Base-by-base conservation (phyloP, 768 basidiomycete species). In the Hypholoma sublateritium region DNA sequence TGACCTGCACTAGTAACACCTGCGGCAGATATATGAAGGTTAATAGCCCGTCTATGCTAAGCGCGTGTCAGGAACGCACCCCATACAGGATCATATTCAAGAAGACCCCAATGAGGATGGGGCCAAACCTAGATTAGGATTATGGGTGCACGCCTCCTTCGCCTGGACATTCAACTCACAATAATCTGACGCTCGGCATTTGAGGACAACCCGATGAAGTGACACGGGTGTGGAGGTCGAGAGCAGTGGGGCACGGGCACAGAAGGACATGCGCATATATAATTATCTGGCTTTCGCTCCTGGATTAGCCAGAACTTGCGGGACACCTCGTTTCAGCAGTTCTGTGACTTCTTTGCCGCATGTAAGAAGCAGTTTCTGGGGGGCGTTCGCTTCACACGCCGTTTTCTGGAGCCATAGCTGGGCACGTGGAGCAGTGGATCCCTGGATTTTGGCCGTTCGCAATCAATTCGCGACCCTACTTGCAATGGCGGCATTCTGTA, bases 71-170 rank as follows among this genome's bases (percentile, higher is more conserved):
- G 24, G 5, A 4, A 63, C 71, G 56, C 58, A 80, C 79, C 59
- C 79, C 79, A 58, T 76, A 80, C 35, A 80, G 70, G 59, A 80
- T 74, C 68, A 77, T 73, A 56, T 79, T 78, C 36, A 74, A 60
- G 56, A 71, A 75, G 16, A 69, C 69, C 25, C 77, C 78, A 52
- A 78, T 66, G 36, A 78, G 69, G 75, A 80, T 77, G 11, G 78
- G 77, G 17, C 78, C 78, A 62, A 74, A 77, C 35, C 78, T 77
- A 53, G 45, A 21, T 32, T 32, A 42, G 42, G 21, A 17, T 16
- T n/a, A 53, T 39, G 25, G 35, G 14, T n/a, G 21, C 48, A 24
- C 35, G 25, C 5, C 43, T 42, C 16, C 32, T 12, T 17, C 35
- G 22, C 9, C n/a, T 25, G 21, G 46, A 1, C n/a, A 19, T 17